Percentiles rank a stretch among this genome's conserved stretches.
These are phyloP conservation scores for Cyclotella choctawhatcheeana DNA, from an alignment of 108 stramenopile species.

Conservation along the genomic window DNA sequence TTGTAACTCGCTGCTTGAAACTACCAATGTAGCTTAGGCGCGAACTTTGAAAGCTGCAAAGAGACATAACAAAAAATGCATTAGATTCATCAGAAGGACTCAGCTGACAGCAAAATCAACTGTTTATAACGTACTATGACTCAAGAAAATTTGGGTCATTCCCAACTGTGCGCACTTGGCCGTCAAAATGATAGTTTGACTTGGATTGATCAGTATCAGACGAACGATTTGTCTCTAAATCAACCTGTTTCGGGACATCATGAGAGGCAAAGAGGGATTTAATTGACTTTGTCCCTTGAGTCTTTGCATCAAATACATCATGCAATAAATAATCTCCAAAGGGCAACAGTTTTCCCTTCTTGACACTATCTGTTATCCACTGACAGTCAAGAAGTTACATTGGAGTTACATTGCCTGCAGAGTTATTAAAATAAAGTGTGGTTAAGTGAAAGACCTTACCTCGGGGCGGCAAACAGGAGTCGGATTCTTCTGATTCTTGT, in stretches of 20 bases:
- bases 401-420: no score
- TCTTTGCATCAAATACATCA: conserved; percentile 42
- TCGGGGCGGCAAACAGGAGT: conserved; percentile 66
- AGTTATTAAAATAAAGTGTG: no score
- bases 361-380: conserved; percentile 77
- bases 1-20: conserved; percentile 64
- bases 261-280: conserved; percentile 35
- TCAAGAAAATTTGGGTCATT: conserved; percentile 86
- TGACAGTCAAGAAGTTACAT: no score
- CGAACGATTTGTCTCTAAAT: conserved; percentile 49
- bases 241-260: not conserved
- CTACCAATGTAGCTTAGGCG: conserved; percentile 85
- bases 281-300: conserved; percentile 39
- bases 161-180: conserved; percentile 57
- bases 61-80: not conserved
- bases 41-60: conserved; percentile 54
- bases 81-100: not conserved
- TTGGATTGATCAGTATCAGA: conserved; percentile 27
- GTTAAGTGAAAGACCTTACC: no score
- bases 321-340: conserved; percentile 71
- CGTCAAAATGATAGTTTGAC: conserved; percentile 39
- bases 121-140: conserved; percentile 40
- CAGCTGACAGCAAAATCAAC: not conserved
- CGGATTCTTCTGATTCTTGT: conserved; percentile 68
- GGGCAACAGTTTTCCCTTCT: conserved; percentile 59